Evolutionary conservation across 2,329 filamentous ascomycete species (phyloP), one percentile per base, ranked within the genome.

Genomic region (Diaporthe sp.): DNA sequence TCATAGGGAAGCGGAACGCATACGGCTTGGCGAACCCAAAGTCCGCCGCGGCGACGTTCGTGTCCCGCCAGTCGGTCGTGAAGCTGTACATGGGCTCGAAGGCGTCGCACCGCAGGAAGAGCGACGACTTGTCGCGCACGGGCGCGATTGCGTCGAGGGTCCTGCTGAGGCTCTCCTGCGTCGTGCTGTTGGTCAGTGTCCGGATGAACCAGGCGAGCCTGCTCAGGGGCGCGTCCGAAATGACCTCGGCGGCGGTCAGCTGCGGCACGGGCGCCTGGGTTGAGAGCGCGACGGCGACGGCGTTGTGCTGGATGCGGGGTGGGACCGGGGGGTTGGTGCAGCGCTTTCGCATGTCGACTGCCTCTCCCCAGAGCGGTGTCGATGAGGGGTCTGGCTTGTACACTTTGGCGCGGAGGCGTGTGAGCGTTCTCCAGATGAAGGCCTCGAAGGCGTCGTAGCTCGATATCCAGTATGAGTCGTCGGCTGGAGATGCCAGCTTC

Each of bases 381-480:
- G 82, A 5, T 83, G 78, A 3, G 0, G 78, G 80, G 39, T 83
- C 81, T 0, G 81, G 77, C 0, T 84, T 80, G 77, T 83, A 86
- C 0, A 84, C 22, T 0, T 79, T 79, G 0, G 82, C 81, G 6
- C 85, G 82, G 6, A 84, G 78, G 3, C 82, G 80, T 0, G 84
- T 81, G 0, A 86, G 71, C 3, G 79, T 78, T 1, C 86, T 83
- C 85, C 86, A 87, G 15, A 87, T 79, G 46, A 84, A 83, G 12
- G 86, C 85, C 0, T 81, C 80, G 72, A 84, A 82, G 22, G 85
- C 85, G 67, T 88, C 86, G 77, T 87, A 87, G 3, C 84, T 87
- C 2, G 86, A 88, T 25, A 88, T 82, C 85, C 85, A 87, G 31
- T 53, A 39, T 2, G 53, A 28, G 4, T 81, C 82, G n/a, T 84